These are phyloP conservation scores for Trematosphaeria pertusa DNA, from an alignment of 2,329 filamentous ascomycete species.

Conservation along the genomic window DNA sequence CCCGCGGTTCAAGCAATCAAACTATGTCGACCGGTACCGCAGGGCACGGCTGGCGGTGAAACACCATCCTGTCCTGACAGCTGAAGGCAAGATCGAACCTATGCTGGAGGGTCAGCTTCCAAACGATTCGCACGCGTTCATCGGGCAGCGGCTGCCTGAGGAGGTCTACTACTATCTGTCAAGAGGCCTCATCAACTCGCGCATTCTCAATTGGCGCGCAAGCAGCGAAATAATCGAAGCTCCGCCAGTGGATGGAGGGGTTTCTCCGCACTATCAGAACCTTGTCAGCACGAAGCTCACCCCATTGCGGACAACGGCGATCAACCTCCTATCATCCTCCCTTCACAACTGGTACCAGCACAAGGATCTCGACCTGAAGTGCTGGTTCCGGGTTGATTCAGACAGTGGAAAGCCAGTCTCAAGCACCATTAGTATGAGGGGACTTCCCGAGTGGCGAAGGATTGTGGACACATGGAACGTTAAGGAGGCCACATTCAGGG, in stretches of 20 bases:
- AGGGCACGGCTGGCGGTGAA: slow-evolving; percentile 85
- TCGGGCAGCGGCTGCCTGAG: slow-evolving; percentile 86
- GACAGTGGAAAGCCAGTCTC: slow-evolving; percentile 47
- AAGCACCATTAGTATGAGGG: slow-evolving; percentile 67
- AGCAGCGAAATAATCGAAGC: slow-evolving; percentile 78
- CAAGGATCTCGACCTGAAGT: slow-evolving; percentile 76
- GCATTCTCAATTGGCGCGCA: slow-evolving; percentile 82
- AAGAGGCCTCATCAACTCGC: slow-evolving; percentile 78
- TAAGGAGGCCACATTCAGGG: slow-evolving; percentile 63
- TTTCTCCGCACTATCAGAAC: slow-evolving; percentile 79
- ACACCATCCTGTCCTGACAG: slow-evolving; percentile 83
- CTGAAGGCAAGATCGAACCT: slow-evolving; percentile 78
- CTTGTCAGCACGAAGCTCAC: slow-evolving; percentile 78
- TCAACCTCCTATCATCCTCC: slow-evolving; percentile 78
- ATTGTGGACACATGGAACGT: slow-evolving; percentile 75
- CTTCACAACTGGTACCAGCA: slow-evolving; percentile 84
- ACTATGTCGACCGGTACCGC: slow-evolving; percentile 86
- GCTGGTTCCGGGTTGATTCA: slow-evolving; percentile 70
- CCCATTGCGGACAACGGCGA: slow-evolving; percentile 75
- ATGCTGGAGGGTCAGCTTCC: slow-evolving; percentile 77
- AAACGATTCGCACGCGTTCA: slow-evolving; percentile 84
- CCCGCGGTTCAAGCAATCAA: slow-evolving; percentile 70
- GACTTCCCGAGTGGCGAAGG: slow-evolving; percentile 61
- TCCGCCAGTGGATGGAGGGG: slow-evolving; percentile 85
- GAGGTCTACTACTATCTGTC: slow-evolving; percentile 93